These are phyloP conservation scores for Naegleria lovaniensis DNA, from an alignment of 208 protist genomes.

Conservation along the genomic window DNA sequence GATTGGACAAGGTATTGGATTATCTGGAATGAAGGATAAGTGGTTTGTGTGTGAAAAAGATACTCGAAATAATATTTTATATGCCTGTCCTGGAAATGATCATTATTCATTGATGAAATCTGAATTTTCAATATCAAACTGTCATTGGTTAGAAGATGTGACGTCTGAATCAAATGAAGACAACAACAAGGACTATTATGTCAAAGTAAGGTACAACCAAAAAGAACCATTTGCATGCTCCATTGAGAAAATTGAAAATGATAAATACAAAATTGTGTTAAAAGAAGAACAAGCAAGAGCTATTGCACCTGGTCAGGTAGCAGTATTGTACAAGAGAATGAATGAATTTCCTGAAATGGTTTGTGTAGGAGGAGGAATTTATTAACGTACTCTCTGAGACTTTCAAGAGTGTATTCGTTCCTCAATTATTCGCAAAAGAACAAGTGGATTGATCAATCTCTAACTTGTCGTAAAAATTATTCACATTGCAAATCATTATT, in stretches of 20 bases:
- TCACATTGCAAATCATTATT: too few relatives aligned
- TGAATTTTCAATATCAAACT: neutral
- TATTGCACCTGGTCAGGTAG: neutral
- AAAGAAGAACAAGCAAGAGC: neutral
- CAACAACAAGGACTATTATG: neutral
- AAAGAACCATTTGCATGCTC: neutral
- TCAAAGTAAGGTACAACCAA: slow-evolving; percentile 2
- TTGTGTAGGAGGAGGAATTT: neutral
- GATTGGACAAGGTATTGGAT: neutral
- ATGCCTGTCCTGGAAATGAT: neutral
- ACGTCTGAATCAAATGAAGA: neutral
- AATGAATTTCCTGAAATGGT: neutral
- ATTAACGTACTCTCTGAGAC: too few relatives aligned
- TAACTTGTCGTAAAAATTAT: too few relatives aligned
- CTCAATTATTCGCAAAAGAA: too few relatives aligned
- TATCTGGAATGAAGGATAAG: neutral
- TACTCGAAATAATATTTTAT: neutral
- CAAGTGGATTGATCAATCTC: too few relatives aligned
- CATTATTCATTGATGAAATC: neutral
- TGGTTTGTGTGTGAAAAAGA: neutral
- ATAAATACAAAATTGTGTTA: neutral
- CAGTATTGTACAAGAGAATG: neutral
- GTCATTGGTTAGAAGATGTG: neutral
- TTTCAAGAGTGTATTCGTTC: too few relatives aligned
- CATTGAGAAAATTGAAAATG: neutral